phyloP scores from a whole-genome alignment of 768 basidiomycete genomes.

The Neoboletus brunneissimus region DNA sequence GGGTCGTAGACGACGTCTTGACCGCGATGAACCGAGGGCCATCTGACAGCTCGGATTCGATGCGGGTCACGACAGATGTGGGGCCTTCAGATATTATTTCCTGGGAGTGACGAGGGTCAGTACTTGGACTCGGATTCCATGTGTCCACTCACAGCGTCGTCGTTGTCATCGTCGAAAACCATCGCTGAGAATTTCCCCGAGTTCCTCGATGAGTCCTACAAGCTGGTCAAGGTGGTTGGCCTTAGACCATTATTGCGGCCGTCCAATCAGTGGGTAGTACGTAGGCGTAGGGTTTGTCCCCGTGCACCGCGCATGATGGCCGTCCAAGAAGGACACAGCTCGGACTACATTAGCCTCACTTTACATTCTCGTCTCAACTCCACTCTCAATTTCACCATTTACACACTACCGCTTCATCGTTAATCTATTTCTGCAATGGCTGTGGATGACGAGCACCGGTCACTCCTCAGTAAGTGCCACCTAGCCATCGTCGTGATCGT shows the following conservation, averaged over 20 bases:
- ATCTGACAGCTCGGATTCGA: slow-evolving; percentile 7
- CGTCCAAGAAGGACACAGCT: neutral
- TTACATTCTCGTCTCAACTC: neutral
- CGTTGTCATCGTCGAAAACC: slow-evolving; percentile 1
- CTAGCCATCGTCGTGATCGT: neutral
- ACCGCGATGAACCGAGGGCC: slow-evolving; percentile 34
- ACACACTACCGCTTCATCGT: neutral
- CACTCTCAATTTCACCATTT: neutral
- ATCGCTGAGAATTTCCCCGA: slow-evolving; percentile 1
- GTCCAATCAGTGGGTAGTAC: neutral
- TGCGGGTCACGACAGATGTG: slow-evolving; percentile 22
- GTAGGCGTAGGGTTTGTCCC: neutral
- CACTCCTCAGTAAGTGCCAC: slow-evolving; percentile 20
- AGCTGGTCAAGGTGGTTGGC: neutral
- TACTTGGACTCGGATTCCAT: neutral
- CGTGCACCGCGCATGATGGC: neutral
- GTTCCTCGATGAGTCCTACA: neutral
- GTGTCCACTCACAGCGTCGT: slow-evolving; percentile 7
- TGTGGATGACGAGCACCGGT: slow-evolving; percentile 8
- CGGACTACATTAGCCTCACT: neutral
- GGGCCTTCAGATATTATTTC: slow-evolving; percentile 26
- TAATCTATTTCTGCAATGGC: slow-evolving; percentile 12
- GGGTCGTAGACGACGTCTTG: slow-evolving; percentile 49
- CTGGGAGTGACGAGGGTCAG: slow-evolving; percentile 14
- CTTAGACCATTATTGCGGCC: neutral